These are phyloP conservation scores for Vicia sativa DNA, from an alignment of 306 rosid species.

Conservation along the genomic window DNA sequence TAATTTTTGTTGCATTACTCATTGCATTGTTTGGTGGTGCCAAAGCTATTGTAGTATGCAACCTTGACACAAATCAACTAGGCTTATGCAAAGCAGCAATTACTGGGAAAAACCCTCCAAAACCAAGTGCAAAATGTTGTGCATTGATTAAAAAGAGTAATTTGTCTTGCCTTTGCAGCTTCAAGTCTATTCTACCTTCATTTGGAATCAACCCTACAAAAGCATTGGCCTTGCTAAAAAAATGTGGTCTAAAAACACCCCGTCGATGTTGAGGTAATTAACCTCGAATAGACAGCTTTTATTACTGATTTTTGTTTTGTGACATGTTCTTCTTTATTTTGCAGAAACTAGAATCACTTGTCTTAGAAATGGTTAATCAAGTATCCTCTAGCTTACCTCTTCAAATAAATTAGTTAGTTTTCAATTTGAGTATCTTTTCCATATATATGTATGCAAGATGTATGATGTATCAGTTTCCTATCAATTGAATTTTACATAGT, in stretches of 20 bases:
- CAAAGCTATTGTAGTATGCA: constrained; percentile 46
- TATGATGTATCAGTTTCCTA: constrained; percentile 30
- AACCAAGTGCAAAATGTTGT: constrained; percentile 56
- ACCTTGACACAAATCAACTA: constrained; percentile 44
- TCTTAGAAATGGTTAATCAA: constrained; percentile 16
- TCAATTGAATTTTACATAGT: background rate
- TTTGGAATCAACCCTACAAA: constrained; percentile 53
- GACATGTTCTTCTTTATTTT: constrained; percentile 21
- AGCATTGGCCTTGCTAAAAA: constrained; percentile 66
- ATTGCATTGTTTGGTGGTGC: constrained; percentile 42
- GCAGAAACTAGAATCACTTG: constrained; percentile 35
- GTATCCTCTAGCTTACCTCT: background rate
- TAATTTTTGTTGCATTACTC: constrained; percentile 39
- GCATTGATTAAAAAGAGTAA: constrained; percentile 43
- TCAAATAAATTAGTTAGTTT: constrained; percentile 33
- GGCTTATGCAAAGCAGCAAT: constrained; percentile 54
- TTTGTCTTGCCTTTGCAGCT: constrained; percentile 64
- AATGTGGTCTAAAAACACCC: constrained; percentile 58
- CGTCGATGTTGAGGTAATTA: constrained; percentile 59
- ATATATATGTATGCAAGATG: background rate
- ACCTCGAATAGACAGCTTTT: background rate
- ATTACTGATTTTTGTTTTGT: constrained; percentile 21
- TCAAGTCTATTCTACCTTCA: constrained; percentile 51
- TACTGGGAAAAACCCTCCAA: constrained; percentile 49
- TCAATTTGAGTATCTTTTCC: constrained; percentile 1